These are phyloP conservation scores for Paecilomyces formosus DNA, from an alignment of 2,329 filamentous ascomycete species.

Conservation along the genomic window DNA sequence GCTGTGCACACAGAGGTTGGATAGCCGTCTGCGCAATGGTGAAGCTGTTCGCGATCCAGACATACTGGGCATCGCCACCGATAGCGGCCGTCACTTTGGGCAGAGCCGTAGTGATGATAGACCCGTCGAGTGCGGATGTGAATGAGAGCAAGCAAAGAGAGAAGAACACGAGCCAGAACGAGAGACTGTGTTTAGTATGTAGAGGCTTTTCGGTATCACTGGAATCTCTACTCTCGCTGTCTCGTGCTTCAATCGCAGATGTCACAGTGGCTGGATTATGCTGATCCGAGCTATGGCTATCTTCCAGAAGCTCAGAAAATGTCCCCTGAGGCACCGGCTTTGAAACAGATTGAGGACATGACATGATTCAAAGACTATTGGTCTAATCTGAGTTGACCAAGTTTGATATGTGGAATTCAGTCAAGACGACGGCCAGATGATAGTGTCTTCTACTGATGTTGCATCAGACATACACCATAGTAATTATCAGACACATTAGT, in stretches of 20 bases:
- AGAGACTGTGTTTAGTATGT: neutral
- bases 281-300: neutral
- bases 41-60: neutral
- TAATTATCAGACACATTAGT: neutral
- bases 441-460: neutral
- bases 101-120: neutral
- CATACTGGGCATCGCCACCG: neutral
- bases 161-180: neutral
- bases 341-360: neutral
- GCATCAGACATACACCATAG: neutral
- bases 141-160: neutral
- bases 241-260: neutral
- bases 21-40: constrained; percentile 27
- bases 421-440: neutral
- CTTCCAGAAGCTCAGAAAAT: neutral
- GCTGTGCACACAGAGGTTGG: constrained; percentile 45
- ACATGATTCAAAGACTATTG: neutral
- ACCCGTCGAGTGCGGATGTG: neutral
- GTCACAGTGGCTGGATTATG: constrained; percentile 6
- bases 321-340: neutral
- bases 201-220: neutral
- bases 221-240: neutral
- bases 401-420: neutral
- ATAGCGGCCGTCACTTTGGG: neutral
- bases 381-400: neutral